A percentile compares a stretch with the other conserved stretches of the same genome.
phyloP scores from a whole-genome alignment of 2,329 filamentous ascomycete genomes.

The Myriosclerotinia scirpicola region DNA sequence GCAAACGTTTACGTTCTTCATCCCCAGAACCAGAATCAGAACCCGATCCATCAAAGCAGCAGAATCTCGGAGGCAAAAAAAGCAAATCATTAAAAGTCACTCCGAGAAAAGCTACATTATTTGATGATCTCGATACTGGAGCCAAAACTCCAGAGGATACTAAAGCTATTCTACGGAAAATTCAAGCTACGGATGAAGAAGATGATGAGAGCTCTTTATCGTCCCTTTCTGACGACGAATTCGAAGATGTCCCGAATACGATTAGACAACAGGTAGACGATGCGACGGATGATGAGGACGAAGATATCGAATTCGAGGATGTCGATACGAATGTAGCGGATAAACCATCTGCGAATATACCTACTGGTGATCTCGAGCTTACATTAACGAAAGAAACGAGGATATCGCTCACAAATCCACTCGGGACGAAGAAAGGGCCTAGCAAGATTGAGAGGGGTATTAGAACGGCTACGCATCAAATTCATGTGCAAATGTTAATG shows the following conservation, averaged over 20 bases:
- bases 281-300: constrained; percentile 49
- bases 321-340: constrained; percentile 47
- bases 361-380: constrained; percentile 70
- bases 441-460: constrained; percentile 81
- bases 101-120: constrained; percentile 57
- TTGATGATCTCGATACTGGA: constrained; percentile 58
- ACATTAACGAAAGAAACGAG: constrained; percentile 62
- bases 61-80: constrained; percentile 28
- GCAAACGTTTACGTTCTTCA: constrained; percentile 62
- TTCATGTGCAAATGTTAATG: constrained; percentile 84
- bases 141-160: constrained; percentile 46
- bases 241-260: constrained; percentile 50
- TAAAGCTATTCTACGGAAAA: constrained; percentile 46
- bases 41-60: constrained; percentile 27
- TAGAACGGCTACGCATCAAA: constrained; percentile 75
- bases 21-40: constrained; percentile 41
- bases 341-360: constrained; percentile 47
- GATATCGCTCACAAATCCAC: constrained; percentile 60
- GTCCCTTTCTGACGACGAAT: constrained; percentile 51
- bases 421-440: constrained; percentile 74
- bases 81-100: constrained; percentile 32
- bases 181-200: constrained; percentile 48
- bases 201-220: constrained; percentile 42
- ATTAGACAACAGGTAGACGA: constrained; percentile 46
- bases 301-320: constrained; percentile 63